phyloP scores from a whole-genome alignment of 306 rosid genomes.

The Mimosa bimucronata region DNA sequence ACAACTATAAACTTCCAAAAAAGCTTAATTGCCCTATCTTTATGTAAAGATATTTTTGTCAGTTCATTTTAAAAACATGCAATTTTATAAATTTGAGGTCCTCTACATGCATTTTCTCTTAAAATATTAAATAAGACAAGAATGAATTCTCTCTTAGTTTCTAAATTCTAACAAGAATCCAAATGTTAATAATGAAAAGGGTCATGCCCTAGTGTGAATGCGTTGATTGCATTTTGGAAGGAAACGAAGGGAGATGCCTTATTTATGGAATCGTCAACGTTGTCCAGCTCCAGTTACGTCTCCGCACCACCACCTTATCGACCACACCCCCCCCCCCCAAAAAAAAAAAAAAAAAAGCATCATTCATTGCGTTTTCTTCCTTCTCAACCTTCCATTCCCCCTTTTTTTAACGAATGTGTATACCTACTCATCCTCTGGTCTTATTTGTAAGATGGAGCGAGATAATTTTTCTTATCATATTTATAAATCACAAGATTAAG shows the following conservation, averaged over 20 bases:
- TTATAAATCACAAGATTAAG: too few species aligned
- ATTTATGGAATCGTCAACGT: not conserved
- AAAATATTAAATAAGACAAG: not conserved
- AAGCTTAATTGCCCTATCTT: too few species aligned
- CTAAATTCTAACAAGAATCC: not conserved
- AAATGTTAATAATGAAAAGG: not conserved
- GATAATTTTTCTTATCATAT: too few species aligned
- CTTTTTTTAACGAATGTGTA: too few species aligned
- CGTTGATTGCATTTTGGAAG: not conserved
- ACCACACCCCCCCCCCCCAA: not conserved
- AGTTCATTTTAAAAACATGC: too few species aligned
- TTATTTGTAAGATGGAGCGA: too few species aligned
- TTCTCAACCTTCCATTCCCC: not conserved
- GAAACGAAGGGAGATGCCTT: not conserved
- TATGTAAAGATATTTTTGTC: too few species aligned
- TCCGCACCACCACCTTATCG: not conserved
- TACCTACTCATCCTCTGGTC: too few species aligned
- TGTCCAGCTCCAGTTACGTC: not conserved
- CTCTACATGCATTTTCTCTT: not conserved
- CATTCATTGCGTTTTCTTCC: not conserved
- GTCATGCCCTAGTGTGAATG: not conserved
- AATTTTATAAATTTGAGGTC: not conserved
- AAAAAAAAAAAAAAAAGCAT: too few species aligned
- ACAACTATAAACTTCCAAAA: too few species aligned
- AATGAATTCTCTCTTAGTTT: not conserved